Percentiles rank a stretch among this genome's conserved stretches.
phyloP scores from a whole-genome alignment of 2,329 filamentous ascomycete species.

The Aspergillus chevalieri region DNA sequence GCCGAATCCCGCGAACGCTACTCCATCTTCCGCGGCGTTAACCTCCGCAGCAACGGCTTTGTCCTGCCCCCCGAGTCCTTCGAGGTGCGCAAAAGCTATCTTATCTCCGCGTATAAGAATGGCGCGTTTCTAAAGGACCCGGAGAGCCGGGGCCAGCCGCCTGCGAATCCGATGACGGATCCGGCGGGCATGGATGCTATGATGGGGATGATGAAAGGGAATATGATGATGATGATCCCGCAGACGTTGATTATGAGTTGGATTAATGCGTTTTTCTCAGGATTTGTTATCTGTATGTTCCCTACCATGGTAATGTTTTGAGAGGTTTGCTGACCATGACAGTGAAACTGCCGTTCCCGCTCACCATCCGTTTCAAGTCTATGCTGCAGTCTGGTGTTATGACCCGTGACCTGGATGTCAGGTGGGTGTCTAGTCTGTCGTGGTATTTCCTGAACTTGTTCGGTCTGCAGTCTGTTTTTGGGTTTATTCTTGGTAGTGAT shows the following conservation, averaged over 20 bases:
- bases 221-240: conserved; percentile 99
- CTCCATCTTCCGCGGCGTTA: conserved; percentile 74
- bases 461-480: conserved; percentile 92
- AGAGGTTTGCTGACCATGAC: conserved; percentile 7
- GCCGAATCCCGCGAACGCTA: conserved; percentile 68
- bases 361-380: conserved; percentile 98
- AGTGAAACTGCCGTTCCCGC: conserved; percentile 95
- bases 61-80: conserved; percentile 75
- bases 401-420: conserved; percentile 90
- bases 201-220: conserved; percentile 99
- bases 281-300: conserved; percentile 85
- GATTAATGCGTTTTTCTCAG: conserved; percentile 99
- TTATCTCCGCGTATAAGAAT: conserved; percentile 74
- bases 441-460: conserved; percentile 99
- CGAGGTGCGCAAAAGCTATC: conserved; percentile 68
- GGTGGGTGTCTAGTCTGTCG: conserved; percentile 97
- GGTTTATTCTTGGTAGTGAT: conserved; percentile 91
- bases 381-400: conserved; percentile 98
- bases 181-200: conserved; percentile 97
- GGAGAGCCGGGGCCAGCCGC: conserved; percentile 75
- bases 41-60: conserved; percentile 75
- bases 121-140: conserved; percentile 88
- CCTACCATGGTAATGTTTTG: background rate
- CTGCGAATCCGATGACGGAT: conserved; percentile 90
- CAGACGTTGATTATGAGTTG: conserved; percentile 99